Conservation (phyloP, 2,329 filamentous ascomycete species). For the Colletotrichum tamarilloi region DNA sequence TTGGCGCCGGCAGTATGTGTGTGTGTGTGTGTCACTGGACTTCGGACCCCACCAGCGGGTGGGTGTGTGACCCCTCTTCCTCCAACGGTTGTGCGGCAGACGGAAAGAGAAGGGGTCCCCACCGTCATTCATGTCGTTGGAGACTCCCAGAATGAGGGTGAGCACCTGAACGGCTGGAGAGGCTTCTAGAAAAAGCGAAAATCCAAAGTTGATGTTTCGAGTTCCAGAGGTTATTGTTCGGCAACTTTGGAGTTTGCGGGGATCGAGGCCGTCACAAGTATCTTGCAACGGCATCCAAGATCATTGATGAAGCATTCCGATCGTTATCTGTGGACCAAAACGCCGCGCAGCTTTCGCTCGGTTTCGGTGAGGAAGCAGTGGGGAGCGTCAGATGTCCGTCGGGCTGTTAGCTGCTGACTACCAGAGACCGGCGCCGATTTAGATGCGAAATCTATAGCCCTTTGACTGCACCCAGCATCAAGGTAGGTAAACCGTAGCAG, state of each 20-base stretch:
- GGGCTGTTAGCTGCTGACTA: background rate
- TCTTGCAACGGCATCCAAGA: background rate
- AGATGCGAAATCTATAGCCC: background rate
- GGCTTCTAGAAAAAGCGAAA: constrained; percentile 1
- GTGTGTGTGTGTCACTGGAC: background rate
- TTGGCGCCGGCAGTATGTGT: constrained; percentile 1
- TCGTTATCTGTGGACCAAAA: background rate
- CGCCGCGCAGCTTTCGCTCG: background rate
- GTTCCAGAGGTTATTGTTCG: background rate
- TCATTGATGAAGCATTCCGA: background rate
- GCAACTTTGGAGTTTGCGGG: background rate
- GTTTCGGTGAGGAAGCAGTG: background rate
- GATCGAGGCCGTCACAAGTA: background rate
- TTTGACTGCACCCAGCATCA: too few species aligned
- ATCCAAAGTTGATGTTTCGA: background rate
- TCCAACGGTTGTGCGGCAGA: background rate
- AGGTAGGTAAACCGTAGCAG: background rate
- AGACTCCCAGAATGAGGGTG: background rate
- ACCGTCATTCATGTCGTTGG: background rate
- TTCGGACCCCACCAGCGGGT: background rate
- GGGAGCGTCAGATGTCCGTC: background rate
- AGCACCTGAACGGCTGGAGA: background rate
- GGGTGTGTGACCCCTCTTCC: background rate
- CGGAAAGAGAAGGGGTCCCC: background rate
- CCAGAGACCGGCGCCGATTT: background rate